Evolutionary conservation across 1,284 basidiomycete species (phyloP), one percentile per base, ranked within the genome.

Genomic region (Wallemia ichthyophaga): DNA sequence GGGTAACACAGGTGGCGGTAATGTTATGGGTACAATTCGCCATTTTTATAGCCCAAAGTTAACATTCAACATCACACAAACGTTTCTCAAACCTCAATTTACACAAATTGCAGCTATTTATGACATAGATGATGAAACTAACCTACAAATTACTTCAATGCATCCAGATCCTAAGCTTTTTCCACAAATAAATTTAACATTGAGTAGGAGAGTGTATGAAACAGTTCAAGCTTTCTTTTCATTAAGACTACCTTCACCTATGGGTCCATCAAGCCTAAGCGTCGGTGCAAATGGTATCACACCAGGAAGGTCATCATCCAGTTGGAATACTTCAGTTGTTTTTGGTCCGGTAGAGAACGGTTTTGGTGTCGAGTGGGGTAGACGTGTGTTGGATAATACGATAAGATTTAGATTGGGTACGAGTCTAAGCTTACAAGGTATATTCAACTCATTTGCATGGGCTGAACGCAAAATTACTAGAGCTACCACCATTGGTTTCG

Each of bases 21-120:
- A 73, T 60, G 66, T 81, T 60, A 66, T 75, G 54, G 79, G 78
- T 55, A 78, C 78, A 2, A 63, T 83, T 58, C 75, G 76, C 60
- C 78, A 82, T 64, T 80, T 80, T 61, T 75, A 76, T 66, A 77
- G 75, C 24, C 77, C 78, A 15, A 72, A 74, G 32, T 67, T 81
- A 58, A 66, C 68, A 53, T 68, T 75, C 27, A 71, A 62, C 59
- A 27, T 63, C 23, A 62, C 62, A 5, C 65, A 67, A 5, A 68
- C 70, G 1, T 59, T 70, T 24, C 62, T 72, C 13, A 64, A 67
- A 15, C 75, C 75, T 59, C 70, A 72, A 57, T 61, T 71, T 23
- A 61, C 71, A 56, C 69, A 67, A 19, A 64, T 70, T 32, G 70
- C 71, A 53, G 67, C 70, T 3, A 69, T 71, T 21, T 76, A 70